Evolutionary conservation across 768 basidiomycete species (phyloP).

Genomic region (Tylopilus cervinicoccineus): DNA sequence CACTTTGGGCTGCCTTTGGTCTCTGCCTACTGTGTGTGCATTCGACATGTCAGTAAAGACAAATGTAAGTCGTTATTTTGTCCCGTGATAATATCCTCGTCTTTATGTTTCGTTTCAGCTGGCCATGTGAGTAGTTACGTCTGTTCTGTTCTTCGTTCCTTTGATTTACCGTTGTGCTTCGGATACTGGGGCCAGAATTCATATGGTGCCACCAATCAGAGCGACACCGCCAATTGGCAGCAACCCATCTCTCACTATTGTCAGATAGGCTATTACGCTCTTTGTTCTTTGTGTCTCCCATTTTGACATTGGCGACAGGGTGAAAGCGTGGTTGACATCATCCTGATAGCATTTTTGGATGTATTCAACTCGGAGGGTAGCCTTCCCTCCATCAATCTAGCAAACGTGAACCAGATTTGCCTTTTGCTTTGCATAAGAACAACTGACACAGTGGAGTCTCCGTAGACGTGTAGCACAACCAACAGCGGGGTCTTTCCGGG

Average conservation of each 20-base stretch:
- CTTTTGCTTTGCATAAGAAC: no score
- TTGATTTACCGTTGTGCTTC: no score
- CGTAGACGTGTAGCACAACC: slow-evolving; percentile 57
- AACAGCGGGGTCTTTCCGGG: slow-evolving; percentile 59
- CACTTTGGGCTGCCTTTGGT: no score
- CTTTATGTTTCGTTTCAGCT: no score
- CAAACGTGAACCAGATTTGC: slow-evolving; percentile 59
- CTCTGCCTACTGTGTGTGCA: no score
- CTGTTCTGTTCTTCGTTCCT: no score
- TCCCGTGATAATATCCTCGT: no score
- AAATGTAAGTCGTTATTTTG: no score
- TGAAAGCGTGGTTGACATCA: slow-evolving; percentile 50
- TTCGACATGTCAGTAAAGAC: no score
- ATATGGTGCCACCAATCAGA: slow-evolving; percentile 31
- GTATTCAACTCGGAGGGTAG: slow-evolving; percentile 56
- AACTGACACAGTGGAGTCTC: background rate
- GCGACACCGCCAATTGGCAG: slow-evolving; percentile 30
- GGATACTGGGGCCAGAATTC: slow-evolving; percentile 39
- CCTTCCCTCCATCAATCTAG: slow-evolving; percentile 55
- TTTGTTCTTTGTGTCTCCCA: background rate
- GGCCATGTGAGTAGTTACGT: no score
- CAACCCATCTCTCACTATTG: slow-evolving; percentile 33
- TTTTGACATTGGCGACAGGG: slow-evolving; percentile 34
- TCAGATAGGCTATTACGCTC: slow-evolving; percentile 7
- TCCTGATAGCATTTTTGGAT: slow-evolving; percentile 62